Conservation (phyloP, 148 eudicot species). For the Vaccinium macrocarpon region DNA sequence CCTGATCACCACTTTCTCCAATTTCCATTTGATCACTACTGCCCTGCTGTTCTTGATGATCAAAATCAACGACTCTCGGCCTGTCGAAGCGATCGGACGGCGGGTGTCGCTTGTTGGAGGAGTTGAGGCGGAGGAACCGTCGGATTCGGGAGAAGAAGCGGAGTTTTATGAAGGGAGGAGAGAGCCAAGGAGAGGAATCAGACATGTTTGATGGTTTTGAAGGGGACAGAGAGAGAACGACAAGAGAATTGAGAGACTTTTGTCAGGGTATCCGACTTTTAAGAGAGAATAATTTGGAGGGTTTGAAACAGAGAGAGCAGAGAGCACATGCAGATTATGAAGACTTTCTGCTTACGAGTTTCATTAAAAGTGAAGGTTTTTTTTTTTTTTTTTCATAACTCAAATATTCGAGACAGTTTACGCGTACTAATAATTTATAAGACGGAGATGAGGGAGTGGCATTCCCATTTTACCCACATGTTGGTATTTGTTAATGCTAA, state of each 20-base stretch:
- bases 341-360: neutral
- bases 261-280: conserved; percentile 8
- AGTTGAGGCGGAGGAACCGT: conserved; percentile 34
- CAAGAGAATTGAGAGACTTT: neutral
- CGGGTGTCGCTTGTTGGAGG: conserved; percentile 22
- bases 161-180: conserved; percentile 24
- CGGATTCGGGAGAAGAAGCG: conserved; percentile 42
- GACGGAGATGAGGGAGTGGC: neutral
- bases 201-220: conserved; percentile 24
- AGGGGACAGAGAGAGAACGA: neutral
- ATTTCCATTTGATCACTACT: conserved; percentile 7
- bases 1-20: conserved; percentile 13
- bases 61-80: neutral
- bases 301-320: conserved; percentile 21
- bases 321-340: conserved; percentile 31
- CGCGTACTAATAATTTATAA: neutral
- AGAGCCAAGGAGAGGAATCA: conserved; percentile 30
- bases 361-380: neutral
- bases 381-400: no score
- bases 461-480: neutral
- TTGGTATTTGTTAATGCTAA: neutral
- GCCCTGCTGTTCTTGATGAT: conserved; percentile 12
- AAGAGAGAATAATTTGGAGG: conserved; percentile 25
- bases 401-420: no score
- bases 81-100: conserved; percentile 19